Evolutionary conservation across 129 eudicot species (phyloP).

Genomic region (Pittosporum tobira): DNA sequence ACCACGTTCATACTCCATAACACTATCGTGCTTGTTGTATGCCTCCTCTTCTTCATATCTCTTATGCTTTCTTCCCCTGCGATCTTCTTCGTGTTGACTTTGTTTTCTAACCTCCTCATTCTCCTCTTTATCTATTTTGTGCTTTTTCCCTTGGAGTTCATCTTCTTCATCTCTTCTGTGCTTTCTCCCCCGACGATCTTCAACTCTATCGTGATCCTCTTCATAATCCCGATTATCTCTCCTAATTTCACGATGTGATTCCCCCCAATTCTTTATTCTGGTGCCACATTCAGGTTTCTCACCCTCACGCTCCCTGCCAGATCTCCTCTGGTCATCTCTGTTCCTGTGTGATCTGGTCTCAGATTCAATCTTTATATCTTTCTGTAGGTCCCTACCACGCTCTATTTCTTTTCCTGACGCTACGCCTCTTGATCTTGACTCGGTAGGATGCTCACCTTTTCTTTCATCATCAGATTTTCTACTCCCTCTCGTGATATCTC

Average conservation of each 20-base stretch:
- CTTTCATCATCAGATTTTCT: constrained; percentile 16
- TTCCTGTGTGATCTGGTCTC: constrained; percentile 13
- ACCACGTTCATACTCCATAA: constrained; percentile 16
- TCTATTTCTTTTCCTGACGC: constrained; percentile 8
- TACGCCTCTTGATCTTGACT: constrained; percentile 22
- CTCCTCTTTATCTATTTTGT: constrained; percentile 20
- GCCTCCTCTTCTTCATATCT: constrained; percentile 44
- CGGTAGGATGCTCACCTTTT: constrained; percentile 16
- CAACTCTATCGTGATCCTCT: constrained; percentile 3
- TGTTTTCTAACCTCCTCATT: constrained; percentile 24
- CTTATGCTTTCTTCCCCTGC: constrained; percentile 35
- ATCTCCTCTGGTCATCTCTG: constrained; percentile 14
- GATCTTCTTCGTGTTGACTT: constrained; percentile 35
- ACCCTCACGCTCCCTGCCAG: constrained; percentile 17
- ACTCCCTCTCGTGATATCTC: constrained; percentile 17
- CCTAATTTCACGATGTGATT: constrained; percentile 16
- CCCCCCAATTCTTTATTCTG: constrained; percentile 13
- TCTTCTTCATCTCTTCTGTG: constrained; percentile 11
- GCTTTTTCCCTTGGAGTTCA: background rate
- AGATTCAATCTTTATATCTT: constrained; percentile 10
- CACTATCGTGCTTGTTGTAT: constrained; percentile 20
- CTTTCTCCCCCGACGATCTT: constrained; percentile 1
- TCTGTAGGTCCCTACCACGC: background rate
- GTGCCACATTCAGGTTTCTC: constrained; percentile 9
- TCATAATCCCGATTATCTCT: constrained; percentile 27